phyloP scores from a whole-genome alignment of 192 early-diverging fungal genomes.

The Allomyces macrogynus region DNA sequence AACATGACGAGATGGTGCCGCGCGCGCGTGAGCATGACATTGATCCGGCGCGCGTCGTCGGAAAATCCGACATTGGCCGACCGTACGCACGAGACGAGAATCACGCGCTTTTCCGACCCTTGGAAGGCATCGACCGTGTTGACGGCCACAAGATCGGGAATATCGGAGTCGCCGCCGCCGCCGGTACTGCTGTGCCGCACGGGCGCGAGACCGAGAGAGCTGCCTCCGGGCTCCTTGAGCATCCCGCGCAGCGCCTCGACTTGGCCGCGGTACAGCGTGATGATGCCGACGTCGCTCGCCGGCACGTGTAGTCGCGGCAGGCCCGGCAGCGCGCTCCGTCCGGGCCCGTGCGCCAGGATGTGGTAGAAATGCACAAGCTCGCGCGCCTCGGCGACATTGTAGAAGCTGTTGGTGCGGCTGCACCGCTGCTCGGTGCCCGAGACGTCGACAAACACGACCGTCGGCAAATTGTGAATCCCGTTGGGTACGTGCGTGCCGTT shows the following conservation, averaged over 20 bases:
- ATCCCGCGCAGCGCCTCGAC: constrained; percentile 9
- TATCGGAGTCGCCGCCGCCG: too few species aligned
- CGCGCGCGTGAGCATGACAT: constrained; percentile 30
- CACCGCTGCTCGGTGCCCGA: constrained; percentile 8
- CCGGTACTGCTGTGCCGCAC: too few species aligned
- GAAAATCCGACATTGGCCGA: constrained; percentile 25
- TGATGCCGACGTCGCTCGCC: constrained; percentile 18
- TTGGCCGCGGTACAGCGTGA: constrained; percentile 2
- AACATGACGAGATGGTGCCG: constrained; percentile 8
- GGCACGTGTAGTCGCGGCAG: constrained; percentile 1
- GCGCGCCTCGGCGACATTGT: constrained; percentile 2
- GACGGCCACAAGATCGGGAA: constrained; percentile 9
- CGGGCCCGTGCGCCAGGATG: neutral
- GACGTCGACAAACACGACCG: constrained; percentile 9
- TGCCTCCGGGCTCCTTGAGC: neutral
- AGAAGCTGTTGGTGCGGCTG: constrained; percentile 13
- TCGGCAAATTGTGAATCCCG: constrained; percentile 16
- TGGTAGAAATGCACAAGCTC: neutral
- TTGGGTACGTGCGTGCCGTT: constrained; percentile 28
- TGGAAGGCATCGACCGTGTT: constrained; percentile 36
- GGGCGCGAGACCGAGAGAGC: constrained; percentile 5
- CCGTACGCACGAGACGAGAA: constrained; percentile 26
- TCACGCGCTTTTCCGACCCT: constrained; percentile 27
- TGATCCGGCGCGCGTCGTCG: constrained; percentile 23
- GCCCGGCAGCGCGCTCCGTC: neutral